Conservation (phyloP, 495 filamentous ascomycete genomes). For the Aspergillus cavernicola region DNA sequence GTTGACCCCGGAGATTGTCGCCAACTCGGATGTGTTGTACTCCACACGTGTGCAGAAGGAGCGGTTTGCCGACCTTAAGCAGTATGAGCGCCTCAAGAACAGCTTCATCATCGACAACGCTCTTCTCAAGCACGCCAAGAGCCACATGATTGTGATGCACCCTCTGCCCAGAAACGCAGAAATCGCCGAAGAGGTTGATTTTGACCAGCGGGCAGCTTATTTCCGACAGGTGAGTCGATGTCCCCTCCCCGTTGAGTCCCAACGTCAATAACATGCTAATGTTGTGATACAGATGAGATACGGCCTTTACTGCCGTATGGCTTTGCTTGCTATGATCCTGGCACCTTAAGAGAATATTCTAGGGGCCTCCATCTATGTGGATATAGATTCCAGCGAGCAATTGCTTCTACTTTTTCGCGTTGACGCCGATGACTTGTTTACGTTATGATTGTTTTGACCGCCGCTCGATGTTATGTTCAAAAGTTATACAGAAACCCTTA, state of each 20-base stretch:
- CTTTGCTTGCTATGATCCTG: slow-evolving; percentile 89
- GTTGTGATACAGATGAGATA: slow-evolving; percentile 79
- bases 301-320: slow-evolving; percentile 97
- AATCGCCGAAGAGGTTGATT: slow-evolving; percentile 92
- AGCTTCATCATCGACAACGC: slow-evolving; percentile 82
- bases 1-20: slow-evolving; percentile 81
- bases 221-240: slow-evolving; percentile 88
- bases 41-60: slow-evolving; percentile 97
- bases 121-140: slow-evolving; percentile 88
- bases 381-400: neutral
- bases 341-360: slow-evolving; percentile 44
- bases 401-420: slow-evolving; percentile 6
- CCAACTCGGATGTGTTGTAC: slow-evolving; percentile 84
- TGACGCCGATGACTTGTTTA: slow-evolving; percentile 27
- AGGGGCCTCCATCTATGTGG: slow-evolving; percentile 10
- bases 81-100: slow-evolving; percentile 85
- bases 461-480: slow-evolving; percentile 27
- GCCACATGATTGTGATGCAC: slow-evolving; percentile 89
- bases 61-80: slow-evolving; percentile 70
- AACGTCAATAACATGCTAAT: slow-evolving; percentile 27
- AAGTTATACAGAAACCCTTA: slow-evolving; percentile 36
- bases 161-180: slow-evolving; percentile 90
- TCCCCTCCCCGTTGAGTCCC: neutral
- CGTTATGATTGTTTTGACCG: slow-evolving; percentile 20
- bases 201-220: slow-evolving; percentile 94